phyloP scores from a whole-genome alignment of 495 filamentous ascomycete species.

The Hypoxylon trugodes region DNA sequence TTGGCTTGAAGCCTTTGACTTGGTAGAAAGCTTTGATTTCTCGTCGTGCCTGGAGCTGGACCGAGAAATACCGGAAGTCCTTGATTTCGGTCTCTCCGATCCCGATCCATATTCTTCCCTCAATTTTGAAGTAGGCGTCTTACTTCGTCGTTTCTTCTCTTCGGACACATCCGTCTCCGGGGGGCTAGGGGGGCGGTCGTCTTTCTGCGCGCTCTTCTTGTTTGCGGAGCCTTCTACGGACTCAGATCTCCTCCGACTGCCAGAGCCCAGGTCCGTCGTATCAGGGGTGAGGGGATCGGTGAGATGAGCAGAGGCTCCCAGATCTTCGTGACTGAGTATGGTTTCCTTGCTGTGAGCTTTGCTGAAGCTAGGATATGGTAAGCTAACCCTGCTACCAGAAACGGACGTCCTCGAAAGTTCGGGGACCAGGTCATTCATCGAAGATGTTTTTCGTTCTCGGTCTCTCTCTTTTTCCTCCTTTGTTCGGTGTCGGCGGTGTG shows the following conservation, averaged over 20 bases:
- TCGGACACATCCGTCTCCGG: slow-evolving; percentile 64
- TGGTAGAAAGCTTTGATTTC: slow-evolving; percentile 55
- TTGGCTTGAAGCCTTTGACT: slow-evolving; percentile 59
- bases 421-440: slow-evolving; percentile 58
- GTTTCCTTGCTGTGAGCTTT: slow-evolving; percentile 90
- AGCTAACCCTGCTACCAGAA: slow-evolving; percentile 59
- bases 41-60: slow-evolving; percentile 54
- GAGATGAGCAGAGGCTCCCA: slow-evolving; percentile 49
- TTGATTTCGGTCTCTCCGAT: slow-evolving; percentile 49
- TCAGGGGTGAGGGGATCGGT: slow-evolving; percentile 76
- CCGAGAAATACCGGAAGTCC: slow-evolving; percentile 52
- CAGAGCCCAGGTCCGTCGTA: slow-evolving; percentile 74
- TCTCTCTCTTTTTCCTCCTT: slow-evolving; percentile 54
- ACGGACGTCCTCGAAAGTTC: slow-evolving; percentile 55
- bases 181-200: slow-evolving; percentile 61
- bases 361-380: slow-evolving; percentile 86
- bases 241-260: slow-evolving; percentile 54
- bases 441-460: slow-evolving; percentile 43
- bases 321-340: slow-evolving; percentile 68
- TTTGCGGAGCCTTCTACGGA: slow-evolving; percentile 45
- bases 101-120: slow-evolving; percentile 44
- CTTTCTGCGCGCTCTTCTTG: slow-evolving; percentile 46
- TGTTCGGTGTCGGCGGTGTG: slow-evolving; percentile 50
- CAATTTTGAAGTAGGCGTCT: slow-evolving; percentile 43
- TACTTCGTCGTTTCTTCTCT: slow-evolving; percentile 50